Conservation (phyloP, 306 rosid species). For the Sesbania bispinosa region DNA sequence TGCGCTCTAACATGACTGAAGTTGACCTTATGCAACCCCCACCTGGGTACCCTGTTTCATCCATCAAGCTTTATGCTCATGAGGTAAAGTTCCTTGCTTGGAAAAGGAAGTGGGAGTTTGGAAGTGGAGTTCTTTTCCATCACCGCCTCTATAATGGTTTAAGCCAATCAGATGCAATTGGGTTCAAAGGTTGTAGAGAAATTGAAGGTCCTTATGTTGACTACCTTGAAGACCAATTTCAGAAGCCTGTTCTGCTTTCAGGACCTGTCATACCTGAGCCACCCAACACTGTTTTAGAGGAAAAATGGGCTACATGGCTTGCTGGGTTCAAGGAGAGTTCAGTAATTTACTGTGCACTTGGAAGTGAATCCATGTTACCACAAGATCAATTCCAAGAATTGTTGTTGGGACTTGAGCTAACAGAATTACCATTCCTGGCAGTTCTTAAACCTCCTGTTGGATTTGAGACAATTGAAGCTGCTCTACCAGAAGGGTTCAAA, state of each 20-base stretch:
- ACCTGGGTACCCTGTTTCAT: slow-evolving; percentile 1
- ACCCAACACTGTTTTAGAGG: neutral
- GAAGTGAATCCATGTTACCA: slow-evolving; percentile 21
- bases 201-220: slow-evolving; percentile 33
- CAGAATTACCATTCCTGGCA: slow-evolving; percentile 31
- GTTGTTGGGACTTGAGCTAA: slow-evolving; percentile 33
- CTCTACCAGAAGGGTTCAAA: slow-evolving; percentile 30
- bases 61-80: slow-evolving; percentile 23
- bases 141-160: neutral
- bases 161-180: slow-evolving; percentile 19
- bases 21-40: slow-evolving; percentile 25
- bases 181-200: slow-evolving; percentile 35
- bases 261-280: slow-evolving; percentile 36
- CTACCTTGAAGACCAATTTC: neutral
- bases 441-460: slow-evolving; percentile 20
- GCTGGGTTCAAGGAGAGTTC: slow-evolving; percentile 12
- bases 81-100: slow-evolving; percentile 8
- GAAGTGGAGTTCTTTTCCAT: slow-evolving; percentile 28
- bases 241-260: slow-evolving; percentile 30
- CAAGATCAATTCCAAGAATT: slow-evolving; percentile 20
- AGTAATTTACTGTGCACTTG: slow-evolving; percentile 24
- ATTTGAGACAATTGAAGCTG: slow-evolving; percentile 28
- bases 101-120: neutral
- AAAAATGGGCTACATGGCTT: slow-evolving; percentile 26
- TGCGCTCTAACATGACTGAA: neutral